phyloP scores from a whole-genome alignment of 345 rosid genomes.

The Eucalyptus erythrocorys region DNA sequence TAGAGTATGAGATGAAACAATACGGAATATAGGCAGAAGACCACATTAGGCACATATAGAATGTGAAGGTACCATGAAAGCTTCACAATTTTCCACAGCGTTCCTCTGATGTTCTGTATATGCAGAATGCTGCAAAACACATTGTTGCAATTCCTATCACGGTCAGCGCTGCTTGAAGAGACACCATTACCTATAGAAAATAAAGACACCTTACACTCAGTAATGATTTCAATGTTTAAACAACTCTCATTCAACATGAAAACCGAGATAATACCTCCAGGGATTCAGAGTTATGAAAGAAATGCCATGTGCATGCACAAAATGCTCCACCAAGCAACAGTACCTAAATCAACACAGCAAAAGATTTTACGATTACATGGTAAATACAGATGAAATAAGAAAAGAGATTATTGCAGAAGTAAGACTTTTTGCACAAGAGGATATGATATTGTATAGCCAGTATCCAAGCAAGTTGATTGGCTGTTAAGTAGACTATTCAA shows the following conservation, averaged over 20 bases:
- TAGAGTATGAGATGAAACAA: background rate
- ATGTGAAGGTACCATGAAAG: background rate
- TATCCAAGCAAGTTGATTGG: background rate
- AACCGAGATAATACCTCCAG: conserved; percentile 52
- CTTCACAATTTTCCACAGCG: conserved; percentile 26
- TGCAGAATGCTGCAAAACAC: conserved; percentile 77
- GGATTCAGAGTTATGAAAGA: conserved; percentile 85
- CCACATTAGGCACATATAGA: background rate
- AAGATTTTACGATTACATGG: background rate
- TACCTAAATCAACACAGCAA: conserved; percentile 26
- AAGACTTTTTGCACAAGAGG: background rate
- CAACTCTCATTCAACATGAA: background rate
- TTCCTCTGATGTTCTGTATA: conserved; percentile 43
- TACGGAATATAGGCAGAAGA: background rate
- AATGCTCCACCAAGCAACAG: conserved; percentile 94
- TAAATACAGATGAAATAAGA: background rate
- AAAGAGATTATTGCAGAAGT: background rate
- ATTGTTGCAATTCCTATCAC: conserved; percentile 68
- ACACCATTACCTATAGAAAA: conserved; percentile 50
- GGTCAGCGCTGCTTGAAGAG: conserved; percentile 73
- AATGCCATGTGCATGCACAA: conserved; percentile 96
- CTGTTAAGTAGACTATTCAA: background rate
- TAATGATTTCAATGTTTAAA: background rate
- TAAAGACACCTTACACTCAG: background rate
- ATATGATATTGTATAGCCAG: background rate